phyloP scores from a whole-genome alignment of 208 protist species.

The Angomonas deanei region DNA sequence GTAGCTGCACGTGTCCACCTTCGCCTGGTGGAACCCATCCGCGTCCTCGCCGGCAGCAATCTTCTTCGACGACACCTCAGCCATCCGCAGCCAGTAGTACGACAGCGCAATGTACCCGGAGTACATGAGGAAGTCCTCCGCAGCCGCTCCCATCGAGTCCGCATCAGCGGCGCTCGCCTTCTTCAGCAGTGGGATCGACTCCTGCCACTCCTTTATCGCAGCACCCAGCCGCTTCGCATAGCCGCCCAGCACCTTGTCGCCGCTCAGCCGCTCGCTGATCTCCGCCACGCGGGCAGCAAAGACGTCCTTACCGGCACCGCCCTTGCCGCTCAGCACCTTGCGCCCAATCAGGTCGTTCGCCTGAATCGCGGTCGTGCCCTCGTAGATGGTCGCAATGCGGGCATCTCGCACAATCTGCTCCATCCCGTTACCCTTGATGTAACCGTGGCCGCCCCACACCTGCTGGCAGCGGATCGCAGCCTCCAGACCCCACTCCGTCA shows the following conservation, averaged over 20 bases:
- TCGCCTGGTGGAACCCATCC: conserved; percentile 79
- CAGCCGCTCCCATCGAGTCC: conserved; percentile 35
- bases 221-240: conserved; percentile 43
- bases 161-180: conserved; percentile 33
- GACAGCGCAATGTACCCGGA: conserved; percentile 72
- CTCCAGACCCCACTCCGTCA: conserved; percentile 79
- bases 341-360: conserved; percentile 81
- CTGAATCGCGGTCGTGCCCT: conserved; percentile 84
- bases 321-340: conserved; percentile 67
- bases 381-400: conserved; percentile 69
- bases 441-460: conserved; percentile 75
- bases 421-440: conserved; percentile 80
- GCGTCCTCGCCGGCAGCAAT: conserved; percentile 47
- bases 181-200: conserved; percentile 43
- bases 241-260: conserved; percentile 16
- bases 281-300: conserved; percentile 38
- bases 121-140: conserved; percentile 80
- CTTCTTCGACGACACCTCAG: conserved; percentile 51
- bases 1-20: conserved; percentile 70
- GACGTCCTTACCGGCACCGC: conserved; percentile 27
- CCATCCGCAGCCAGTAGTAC: conserved; percentile 88
- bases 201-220: conserved; percentile 61
- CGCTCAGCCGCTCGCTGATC: conserved; percentile 22
- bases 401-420: conserved; percentile 77
- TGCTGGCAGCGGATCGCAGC: conserved; percentile 51